These are phyloP conservation scores for Yamadazyma sp. DNA, from an alignment of 805 yeast genomes.

Conservation along the genomic window DNA sequence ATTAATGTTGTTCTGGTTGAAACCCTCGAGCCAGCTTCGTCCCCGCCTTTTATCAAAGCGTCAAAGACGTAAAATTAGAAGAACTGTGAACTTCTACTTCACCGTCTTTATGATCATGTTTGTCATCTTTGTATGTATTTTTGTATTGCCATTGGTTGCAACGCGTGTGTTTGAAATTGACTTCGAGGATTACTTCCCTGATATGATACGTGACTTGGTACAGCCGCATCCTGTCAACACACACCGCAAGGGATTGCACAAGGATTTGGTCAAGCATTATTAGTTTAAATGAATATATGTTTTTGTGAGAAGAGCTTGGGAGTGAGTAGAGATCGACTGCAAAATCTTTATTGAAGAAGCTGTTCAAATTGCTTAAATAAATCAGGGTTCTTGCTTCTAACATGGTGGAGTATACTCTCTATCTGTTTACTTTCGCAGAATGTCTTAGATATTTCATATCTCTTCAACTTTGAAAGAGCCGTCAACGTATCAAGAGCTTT, in stretches of 20 bases:
- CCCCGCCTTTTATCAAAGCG: constrained; percentile 46
- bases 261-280: constrained; percentile 15
- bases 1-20: constrained; percentile 64
- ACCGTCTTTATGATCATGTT: constrained; percentile 33
- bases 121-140: constrained; percentile 27
- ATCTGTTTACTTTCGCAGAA: constrained; percentile 27
- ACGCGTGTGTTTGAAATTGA: constrained; percentile 37
- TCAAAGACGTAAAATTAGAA: constrained; percentile 40
- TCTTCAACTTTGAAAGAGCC: constrained; percentile 30
- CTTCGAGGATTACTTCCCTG: constrained; percentile 42
- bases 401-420: constrained; percentile 1
- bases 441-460: constrained; percentile 28
- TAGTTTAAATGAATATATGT: not conserved
- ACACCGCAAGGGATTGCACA: constrained; percentile 37
- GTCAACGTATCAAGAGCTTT: constrained; percentile 23
- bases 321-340: too few relatives aligned
- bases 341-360: too few relatives aligned
- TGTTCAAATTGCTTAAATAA: not conserved
- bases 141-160: constrained; percentile 42
- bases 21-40: constrained; percentile 52
- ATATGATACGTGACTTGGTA: constrained; percentile 25
- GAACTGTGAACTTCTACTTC: constrained; percentile 31
- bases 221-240: constrained; percentile 43
- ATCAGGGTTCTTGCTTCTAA: not conserved
- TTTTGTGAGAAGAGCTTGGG: too few relatives aligned